Evolutionary conservation across 768 basidiomycete genomes (phyloP), one percentile per base, ranked within the genome.

Genomic region (Mycena maculata): DNA sequence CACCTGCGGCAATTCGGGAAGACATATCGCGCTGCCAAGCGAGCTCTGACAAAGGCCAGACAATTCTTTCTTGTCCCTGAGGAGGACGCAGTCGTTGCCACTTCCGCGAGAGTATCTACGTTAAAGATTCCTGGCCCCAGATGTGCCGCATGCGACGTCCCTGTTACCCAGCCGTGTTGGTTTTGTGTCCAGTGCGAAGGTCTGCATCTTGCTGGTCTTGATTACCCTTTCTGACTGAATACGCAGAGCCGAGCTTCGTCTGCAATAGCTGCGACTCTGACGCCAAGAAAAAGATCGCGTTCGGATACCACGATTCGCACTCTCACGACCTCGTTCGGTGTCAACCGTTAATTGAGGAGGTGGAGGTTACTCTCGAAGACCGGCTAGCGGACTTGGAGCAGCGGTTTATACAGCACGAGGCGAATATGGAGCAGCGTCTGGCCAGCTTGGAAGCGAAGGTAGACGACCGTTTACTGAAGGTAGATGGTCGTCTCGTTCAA

Each of bases 141-240:
- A 60, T 67, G 62, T 36, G 65, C 64, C 11, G 63, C 39, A 18
- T 73, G 72, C 39, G 27, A 68, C 16, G 44, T 18, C 9, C 30
- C 39, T 25, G 58, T 69, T 3, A 61, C 56, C n/a, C 62, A 67
- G n/a, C 71, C 68, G 1, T 73, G 72, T 33, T 73, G 71, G 71
- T 73, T 60, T 31, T 73, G 72, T 52, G 72, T 73, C 36, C 63
- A 68, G 16, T 73, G 72, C 65, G 62, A 67, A 60, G 68, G 68
- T 69, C 20, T 18, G 64, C 18, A 36, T 10, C 33, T 39, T 23
- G 12, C 18, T 12, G 20, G 36, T 18, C 23, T 25, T 38, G 4
- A 11, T 28, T 8, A 1, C 13, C 25, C 16, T 30, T 28, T 8
- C 36, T 61, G n/a, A 61, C 22, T 62, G 27, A 23, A 28, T 13